These are phyloP conservation scores for Amanita muscaria DNA, from an alignment of 768 basidiomycete species.

Conservation along the genomic window DNA sequence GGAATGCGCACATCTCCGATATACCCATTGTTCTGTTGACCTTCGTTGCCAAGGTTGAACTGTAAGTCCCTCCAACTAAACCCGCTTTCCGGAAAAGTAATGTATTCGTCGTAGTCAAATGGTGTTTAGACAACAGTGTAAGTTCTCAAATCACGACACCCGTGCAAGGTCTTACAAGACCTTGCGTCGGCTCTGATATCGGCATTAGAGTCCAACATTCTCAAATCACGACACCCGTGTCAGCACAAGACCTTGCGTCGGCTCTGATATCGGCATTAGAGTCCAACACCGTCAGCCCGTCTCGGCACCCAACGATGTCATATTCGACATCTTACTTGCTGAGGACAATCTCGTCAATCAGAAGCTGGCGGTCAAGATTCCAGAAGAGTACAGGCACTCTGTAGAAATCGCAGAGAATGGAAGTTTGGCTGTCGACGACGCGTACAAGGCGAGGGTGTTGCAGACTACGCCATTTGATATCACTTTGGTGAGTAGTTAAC, in stretches of 20 bases:
- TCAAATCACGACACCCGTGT: conserved; percentile 87
- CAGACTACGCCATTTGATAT: conserved; percentile 60
- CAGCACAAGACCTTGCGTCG: no score
- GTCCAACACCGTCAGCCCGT: conserved; percentile 89
- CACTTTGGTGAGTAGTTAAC: no score
- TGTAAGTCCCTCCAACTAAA: conserved; percentile 36
- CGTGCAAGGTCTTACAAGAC: no score
- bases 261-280: conserved; percentile 89
- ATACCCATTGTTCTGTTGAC: conserved; percentile 89
- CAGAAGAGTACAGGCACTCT: conserved; percentile 91
- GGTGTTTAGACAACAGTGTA: conserved; percentile 96
- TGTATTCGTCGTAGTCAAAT: conserved; percentile 60
- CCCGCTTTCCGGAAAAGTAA: conserved; percentile 5
- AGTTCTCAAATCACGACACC: no score
- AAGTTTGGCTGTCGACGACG: conserved; percentile 87
- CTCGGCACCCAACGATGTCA: conserved; percentile 74
- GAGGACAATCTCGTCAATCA: no score
- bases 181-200: no score
- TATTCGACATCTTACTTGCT: conserved; percentile 89
- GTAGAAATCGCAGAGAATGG: no score
- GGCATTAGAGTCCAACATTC: conserved; percentile 95
- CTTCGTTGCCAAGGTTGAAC: conserved; percentile 67
- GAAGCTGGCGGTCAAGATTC: no score
- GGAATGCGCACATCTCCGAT: conserved; percentile 89
- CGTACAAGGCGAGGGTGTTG: conserved; percentile 70